Conservation (phyloP, 108 stramenopile species). For the Poteriospumella lacustris region DNA sequence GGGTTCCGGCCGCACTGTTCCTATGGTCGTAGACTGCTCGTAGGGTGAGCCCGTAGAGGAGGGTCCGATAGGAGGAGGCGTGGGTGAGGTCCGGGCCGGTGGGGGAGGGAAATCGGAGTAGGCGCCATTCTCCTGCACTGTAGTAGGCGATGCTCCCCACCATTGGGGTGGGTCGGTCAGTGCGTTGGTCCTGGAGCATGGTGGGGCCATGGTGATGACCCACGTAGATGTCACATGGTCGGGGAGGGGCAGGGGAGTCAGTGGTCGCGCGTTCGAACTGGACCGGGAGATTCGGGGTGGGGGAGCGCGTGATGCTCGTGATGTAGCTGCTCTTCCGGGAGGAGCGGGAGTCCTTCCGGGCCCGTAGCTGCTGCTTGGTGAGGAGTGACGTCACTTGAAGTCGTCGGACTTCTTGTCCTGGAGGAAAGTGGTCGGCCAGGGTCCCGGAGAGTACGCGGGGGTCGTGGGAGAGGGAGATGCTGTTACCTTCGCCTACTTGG, state of each 20-base stretch:
- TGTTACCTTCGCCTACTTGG: background rate
- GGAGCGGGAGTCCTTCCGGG: background rate
- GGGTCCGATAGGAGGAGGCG: background rate
- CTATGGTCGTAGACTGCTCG: background rate
- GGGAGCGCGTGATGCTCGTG: background rate
- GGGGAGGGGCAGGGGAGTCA: background rate
- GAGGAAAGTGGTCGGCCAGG: background rate
- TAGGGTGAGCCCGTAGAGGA: background rate
- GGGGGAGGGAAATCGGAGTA: background rate
- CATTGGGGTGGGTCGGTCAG: background rate
- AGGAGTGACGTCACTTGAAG: background rate
- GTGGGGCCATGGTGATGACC: background rate
- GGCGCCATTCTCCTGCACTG: background rate
- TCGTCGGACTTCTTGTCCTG: background rate
- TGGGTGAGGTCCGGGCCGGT: slow-evolving; percentile 1
- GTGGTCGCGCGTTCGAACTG: background rate
- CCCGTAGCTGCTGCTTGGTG: background rate
- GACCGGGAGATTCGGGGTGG: background rate
- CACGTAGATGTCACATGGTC: background rate
- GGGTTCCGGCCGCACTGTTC: background rate
- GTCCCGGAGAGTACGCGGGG: background rate
- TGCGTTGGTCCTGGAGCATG: background rate
- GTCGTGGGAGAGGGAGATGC: background rate
- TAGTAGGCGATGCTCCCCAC: background rate
- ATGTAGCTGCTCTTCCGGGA: background rate